Conservation (phyloP, 768 basidiomycete species). For the Suillus decipiens region DNA sequence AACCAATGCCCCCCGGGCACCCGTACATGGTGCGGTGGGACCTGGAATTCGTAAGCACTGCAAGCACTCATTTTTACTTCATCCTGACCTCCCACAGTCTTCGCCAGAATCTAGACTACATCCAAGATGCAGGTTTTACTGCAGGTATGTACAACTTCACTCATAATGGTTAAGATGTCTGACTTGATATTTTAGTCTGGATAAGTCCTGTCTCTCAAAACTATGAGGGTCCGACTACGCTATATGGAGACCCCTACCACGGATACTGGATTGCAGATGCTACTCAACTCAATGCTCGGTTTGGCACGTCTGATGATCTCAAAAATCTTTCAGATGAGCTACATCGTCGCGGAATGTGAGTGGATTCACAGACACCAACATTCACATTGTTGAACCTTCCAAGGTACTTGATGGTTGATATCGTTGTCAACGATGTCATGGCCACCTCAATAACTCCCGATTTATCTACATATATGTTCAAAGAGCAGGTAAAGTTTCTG, state of each 20-base stretch:
- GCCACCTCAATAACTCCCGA: conserved; percentile 62
- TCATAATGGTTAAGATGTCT: conserved; percentile 2
- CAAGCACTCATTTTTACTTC: background rate
- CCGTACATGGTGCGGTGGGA: conserved; percentile 84
- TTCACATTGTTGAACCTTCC: conserved; percentile 13
- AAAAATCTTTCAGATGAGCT: conserved; percentile 64
- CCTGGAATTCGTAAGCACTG: conserved; percentile 62
- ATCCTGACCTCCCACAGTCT: conserved; percentile 40
- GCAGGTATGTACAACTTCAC: conserved; percentile 46
- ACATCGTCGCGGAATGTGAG: conserved; percentile 72
- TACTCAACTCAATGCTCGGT: conserved; percentile 63
- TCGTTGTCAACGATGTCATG: conserved; percentile 88
- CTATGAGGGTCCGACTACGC: conserved; percentile 66
- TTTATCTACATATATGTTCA: conserved; percentile 69
- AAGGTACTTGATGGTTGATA: conserved; percentile 82
- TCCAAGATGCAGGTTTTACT: conserved; percentile 80
- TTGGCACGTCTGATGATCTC: conserved; percentile 74
- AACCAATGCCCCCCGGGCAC: conserved; percentile 56
- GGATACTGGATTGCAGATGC: conserved; percentile 84
- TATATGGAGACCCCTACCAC: conserved; percentile 84
- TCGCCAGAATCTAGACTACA: conserved; percentile 79
- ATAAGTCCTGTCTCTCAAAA: conserved; percentile 83
- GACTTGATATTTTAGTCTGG: conserved; percentile 55
- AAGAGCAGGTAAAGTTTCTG: conserved; percentile 47
- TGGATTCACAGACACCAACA: conserved; percentile 16